phyloP scores from a whole-genome alignment of 441 rosid species.

The Raphanus hybrid region DNA sequence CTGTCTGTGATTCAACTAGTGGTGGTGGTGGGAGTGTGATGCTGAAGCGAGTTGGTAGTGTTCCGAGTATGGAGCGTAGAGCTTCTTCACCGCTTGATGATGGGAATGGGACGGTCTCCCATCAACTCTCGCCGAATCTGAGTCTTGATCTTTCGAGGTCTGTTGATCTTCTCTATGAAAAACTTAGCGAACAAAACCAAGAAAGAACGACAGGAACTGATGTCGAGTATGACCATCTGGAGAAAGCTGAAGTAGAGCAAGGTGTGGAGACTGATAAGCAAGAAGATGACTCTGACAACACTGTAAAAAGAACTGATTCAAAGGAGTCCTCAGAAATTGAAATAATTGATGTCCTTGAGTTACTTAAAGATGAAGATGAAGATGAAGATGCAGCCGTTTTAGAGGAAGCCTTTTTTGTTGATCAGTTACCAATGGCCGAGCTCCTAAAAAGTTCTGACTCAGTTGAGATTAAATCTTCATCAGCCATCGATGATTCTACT shows the following conservation, averaged over 20 bases:
- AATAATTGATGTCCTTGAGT: slow-evolving; percentile 61
- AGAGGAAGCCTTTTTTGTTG: slow-evolving; percentile 34
- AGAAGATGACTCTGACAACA: slow-evolving; percentile 43
- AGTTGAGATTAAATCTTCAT: slow-evolving; percentile 47
- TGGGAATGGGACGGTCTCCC: slow-evolving; percentile 52
- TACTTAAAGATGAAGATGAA: slow-evolving; percentile 57
- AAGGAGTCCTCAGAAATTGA: slow-evolving; percentile 53
- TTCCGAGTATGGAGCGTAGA: slow-evolving; percentile 48
- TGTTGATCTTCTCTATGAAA: slow-evolving; percentile 59
- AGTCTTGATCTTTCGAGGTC: slow-evolving; percentile 70
- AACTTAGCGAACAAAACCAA: slow-evolving; percentile 57
- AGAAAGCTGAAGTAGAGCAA: slow-evolving; percentile 8
- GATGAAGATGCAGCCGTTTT: slow-evolving; percentile 47
- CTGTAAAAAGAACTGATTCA: slow-evolving; percentile 32
- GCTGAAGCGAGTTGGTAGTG: slow-evolving; percentile 55
- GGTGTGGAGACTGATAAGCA: slow-evolving; percentile 42
- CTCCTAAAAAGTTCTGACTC: no score
- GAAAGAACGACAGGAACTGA: slow-evolving; percentile 41
- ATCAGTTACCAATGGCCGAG: slow-evolving; percentile 29
- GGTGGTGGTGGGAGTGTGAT: slow-evolving; percentile 35
- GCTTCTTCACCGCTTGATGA: slow-evolving; percentile 50
- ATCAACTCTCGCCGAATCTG: slow-evolving; percentile 54
- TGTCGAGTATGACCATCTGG: background rate
- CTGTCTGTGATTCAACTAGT: slow-evolving; percentile 39
- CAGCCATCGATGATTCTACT: slow-evolving; percentile 44